These are phyloP conservation scores for Cryptosporidium bovis DNA, from an alignment of 169 alveolate species.

Conservation along the genomic window DNA sequence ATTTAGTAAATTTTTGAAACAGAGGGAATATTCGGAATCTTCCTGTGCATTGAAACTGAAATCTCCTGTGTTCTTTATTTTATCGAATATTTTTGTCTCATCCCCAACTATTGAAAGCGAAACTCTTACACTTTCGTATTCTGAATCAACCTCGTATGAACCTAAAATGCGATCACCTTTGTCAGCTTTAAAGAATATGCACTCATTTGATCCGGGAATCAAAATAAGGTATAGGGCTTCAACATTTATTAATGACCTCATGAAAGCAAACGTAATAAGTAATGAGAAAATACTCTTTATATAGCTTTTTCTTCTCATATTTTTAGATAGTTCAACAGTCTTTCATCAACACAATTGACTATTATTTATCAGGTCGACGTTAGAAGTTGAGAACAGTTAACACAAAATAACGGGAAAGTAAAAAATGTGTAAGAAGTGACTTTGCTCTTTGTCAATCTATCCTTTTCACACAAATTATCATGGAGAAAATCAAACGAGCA, in stretches of 20 bases:
- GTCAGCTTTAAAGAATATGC: slow-evolving; percentile 26
- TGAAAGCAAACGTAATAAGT: neutral
- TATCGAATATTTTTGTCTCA: slow-evolving; percentile 17
- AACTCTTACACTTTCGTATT: slow-evolving; percentile 47
- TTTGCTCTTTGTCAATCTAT: too few species aligned
- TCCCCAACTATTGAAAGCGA: neutral
- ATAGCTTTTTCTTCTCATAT: neutral
- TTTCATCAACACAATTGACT: too few species aligned
- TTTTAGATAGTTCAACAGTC: too few species aligned
- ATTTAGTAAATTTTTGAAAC: slow-evolving; percentile 43
- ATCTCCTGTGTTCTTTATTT: slow-evolving; percentile 44
- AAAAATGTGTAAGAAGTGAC: too few species aligned
- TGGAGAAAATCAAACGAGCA: neutral
- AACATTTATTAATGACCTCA: neutral
- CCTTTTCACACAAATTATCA: neutral
- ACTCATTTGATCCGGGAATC: slow-evolving; percentile 45
- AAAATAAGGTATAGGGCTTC: slow-evolving; percentile 42
- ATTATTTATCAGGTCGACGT: too few species aligned
- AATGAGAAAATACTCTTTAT: neutral
- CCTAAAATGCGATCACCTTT: slow-evolving; percentile 46
- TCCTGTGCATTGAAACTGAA: slow-evolving; percentile 10
- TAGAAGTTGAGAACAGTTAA: too few species aligned
- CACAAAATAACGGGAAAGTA: too few species aligned
- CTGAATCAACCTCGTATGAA: slow-evolving; percentile 48
- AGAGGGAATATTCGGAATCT: slow-evolving; percentile 23